A percentile compares a stretch with the other conserved stretches of the same genome.
phyloP scores from a whole-genome alignment of 23 red algal species.

The Gracilaria domingensis region DNA sequence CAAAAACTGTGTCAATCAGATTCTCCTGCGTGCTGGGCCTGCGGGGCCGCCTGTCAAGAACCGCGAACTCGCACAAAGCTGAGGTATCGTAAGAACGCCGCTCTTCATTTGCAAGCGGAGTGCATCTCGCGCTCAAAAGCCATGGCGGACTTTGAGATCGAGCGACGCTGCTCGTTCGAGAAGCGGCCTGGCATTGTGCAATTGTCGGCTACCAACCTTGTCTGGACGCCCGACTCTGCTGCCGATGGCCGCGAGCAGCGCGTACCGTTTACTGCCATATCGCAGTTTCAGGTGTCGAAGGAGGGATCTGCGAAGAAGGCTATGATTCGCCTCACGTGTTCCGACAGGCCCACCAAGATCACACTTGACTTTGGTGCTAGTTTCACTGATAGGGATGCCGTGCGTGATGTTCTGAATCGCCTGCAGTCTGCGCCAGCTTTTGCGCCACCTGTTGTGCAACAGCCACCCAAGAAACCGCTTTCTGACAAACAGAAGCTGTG shows the following conservation, averaged over 20 bases:
- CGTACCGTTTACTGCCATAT: constrained; percentile 42
- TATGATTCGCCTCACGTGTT: constrained; percentile 55
- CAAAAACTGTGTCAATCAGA: neutral
- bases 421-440: constrained; percentile 8
- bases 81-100: no score
- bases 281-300: constrained; percentile 59
- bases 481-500: neutral
- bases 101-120: no score
- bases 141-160: constrained; percentile 53
- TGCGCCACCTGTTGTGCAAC: constrained; percentile 13
- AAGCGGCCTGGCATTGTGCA: constrained; percentile 63
- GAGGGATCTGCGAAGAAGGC: constrained; percentile 54
- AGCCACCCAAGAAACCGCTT: neutral
- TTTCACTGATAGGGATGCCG: constrained; percentile 58
- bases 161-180: constrained; percentile 49
- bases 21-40: neutral
- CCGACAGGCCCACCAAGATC: constrained; percentile 38
- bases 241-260: constrained; percentile 56
- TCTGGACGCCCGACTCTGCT: constrained; percentile 57
- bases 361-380: constrained; percentile 55
- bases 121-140: neutral
- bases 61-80: no score
- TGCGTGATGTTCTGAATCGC: constrained; percentile 56
- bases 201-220: constrained; percentile 50
- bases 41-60: no score